Evolutionary conservation across 345 rosid genomes (phyloP).

Genomic region (Hypericum androsaemum): DNA sequence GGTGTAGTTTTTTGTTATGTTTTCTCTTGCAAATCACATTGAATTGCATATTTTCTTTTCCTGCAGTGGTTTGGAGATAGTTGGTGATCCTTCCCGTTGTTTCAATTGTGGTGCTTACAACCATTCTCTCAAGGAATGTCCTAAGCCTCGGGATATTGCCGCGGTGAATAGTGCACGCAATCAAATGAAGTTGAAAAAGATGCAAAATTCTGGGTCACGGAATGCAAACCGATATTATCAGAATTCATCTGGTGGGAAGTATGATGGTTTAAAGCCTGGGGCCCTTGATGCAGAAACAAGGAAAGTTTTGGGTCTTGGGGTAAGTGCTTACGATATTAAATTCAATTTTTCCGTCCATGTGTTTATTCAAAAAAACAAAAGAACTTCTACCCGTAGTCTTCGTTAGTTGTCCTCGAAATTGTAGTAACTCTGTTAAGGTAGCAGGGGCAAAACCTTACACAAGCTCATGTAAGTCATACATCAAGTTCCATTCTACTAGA

Average conservation of each 20-base stretch:
- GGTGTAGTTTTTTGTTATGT: neutral
- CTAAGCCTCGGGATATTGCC: slow-evolving; percentile 67
- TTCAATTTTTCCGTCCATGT: neutral
- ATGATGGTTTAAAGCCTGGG: slow-evolving; percentile 85
- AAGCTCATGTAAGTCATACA: too few species aligned
- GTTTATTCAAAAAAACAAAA: neutral
- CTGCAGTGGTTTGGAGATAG: slow-evolving; percentile 63
- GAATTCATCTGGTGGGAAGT: slow-evolving; percentile 59
- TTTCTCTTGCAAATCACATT: neutral
- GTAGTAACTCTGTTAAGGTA: too few species aligned
- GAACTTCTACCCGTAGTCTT: neutral
- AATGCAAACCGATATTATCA: slow-evolving; percentile 61
- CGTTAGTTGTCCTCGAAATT: too few species aligned
- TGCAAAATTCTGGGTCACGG: slow-evolving; percentile 47
- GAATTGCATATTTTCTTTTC: slow-evolving; percentile 14
- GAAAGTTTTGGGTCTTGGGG: slow-evolving; percentile 73
- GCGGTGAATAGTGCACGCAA: slow-evolving; percentile 83
- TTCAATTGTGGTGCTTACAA: slow-evolving; percentile 88
- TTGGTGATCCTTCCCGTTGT: slow-evolving; percentile 70
- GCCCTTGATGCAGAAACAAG: slow-evolving; percentile 70
- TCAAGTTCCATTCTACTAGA: too few species aligned
- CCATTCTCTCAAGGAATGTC: slow-evolving; percentile 82
- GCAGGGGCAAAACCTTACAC: too few species aligned
- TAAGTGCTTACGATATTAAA: slow-evolving; percentile 18
- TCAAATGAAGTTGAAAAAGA: slow-evolving; percentile 55